Evolutionary conservation across 352 stramenopile species (phyloP).

Genomic region (Phytophthora rubi): DNA sequence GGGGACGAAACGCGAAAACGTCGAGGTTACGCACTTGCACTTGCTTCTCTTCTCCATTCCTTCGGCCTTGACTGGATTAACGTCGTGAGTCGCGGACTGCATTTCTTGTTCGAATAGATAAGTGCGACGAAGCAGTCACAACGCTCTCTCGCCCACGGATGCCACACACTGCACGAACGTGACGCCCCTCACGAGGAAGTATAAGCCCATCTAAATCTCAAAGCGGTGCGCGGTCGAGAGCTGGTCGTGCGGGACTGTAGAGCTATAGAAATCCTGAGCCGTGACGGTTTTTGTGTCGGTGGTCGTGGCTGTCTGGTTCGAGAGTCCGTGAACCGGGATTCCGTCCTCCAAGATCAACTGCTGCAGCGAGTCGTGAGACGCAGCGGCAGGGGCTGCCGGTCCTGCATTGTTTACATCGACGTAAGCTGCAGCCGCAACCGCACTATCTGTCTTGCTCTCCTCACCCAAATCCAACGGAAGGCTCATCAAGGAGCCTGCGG

Average conservation of each 20-base stretch:
- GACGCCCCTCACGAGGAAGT: conserved; percentile 11
- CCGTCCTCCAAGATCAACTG: conserved; percentile 50
- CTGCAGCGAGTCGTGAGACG: conserved; percentile 39
- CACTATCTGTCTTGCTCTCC: conserved; percentile 29
- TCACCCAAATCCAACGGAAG: conserved; percentile 35
- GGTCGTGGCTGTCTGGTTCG: conserved; percentile 9
- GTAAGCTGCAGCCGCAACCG: conserved; percentile 26
- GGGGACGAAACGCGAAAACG: conserved; percentile 21
- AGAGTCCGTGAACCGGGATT: conserved; percentile 35
- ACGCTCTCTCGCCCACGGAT: conserved; percentile 9
- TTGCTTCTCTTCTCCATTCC: conserved; percentile 16
- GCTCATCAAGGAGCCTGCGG: conserved; percentile 41
- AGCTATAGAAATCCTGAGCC: conserved; percentile 66
- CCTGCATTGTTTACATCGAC: conserved; percentile 27
- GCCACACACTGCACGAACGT: conserved; percentile 18
- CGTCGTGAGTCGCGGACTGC: conserved; percentile 6
- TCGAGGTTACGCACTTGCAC: conserved; percentile 21
- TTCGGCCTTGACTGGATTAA: not conserved
- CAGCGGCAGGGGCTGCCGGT: conserved; percentile 3
- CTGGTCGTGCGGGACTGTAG: conserved; percentile 47
- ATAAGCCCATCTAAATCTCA: conserved; percentile 52
- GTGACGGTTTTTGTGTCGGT: conserved; percentile 48
- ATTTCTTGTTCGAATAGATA: conserved; percentile 45
- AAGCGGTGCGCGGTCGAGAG: conserved; percentile 54
- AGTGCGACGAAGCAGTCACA: conserved; percentile 20